Percentiles rank a stretch among this genome's conserved stretches.
phyloP scores from a whole-genome alignment of 23 red algal species.

The Chondrus crispus region DNA sequence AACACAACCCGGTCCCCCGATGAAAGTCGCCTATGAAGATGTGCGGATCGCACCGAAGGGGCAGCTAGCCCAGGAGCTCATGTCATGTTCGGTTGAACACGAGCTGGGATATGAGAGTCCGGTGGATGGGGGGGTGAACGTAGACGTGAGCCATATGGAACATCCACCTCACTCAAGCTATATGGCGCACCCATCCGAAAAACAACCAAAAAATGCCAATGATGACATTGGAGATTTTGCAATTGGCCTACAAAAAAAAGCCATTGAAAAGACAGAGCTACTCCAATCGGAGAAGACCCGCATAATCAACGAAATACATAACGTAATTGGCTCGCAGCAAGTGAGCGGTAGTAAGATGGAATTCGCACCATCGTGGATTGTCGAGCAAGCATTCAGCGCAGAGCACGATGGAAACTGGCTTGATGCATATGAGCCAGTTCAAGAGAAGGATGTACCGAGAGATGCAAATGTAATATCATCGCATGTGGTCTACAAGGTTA shows the following conservation, averaged over 20 bases:
- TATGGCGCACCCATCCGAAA: too few species aligned
- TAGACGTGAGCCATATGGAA: neutral
- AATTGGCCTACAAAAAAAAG: too few species aligned
- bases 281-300: neutral
- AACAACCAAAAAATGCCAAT: too few species aligned
- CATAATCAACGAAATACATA: neutral
- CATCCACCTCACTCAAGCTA: too few species aligned
- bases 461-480: neutral
- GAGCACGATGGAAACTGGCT: neutral
- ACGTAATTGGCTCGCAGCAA: neutral
- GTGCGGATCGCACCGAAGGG: neutral
- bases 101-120: neutral
- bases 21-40: neutral
- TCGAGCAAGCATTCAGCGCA: neutral
- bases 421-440: neutral
- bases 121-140: neutral
- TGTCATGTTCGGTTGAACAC: neutral
- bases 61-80: neutral
- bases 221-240: too few species aligned
- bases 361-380: neutral
- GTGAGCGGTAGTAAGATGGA: neutral
- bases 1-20: neutral
- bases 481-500: slow-evolving; percentile 8
- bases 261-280: neutral
- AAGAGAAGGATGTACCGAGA: neutral